Percentiles rank a stretch among this genome's conserved stretches.
phyloP scores from a whole-genome alignment of 768 basidiomycete genomes.

The Rhodotorula taiwanensis region DNA sequence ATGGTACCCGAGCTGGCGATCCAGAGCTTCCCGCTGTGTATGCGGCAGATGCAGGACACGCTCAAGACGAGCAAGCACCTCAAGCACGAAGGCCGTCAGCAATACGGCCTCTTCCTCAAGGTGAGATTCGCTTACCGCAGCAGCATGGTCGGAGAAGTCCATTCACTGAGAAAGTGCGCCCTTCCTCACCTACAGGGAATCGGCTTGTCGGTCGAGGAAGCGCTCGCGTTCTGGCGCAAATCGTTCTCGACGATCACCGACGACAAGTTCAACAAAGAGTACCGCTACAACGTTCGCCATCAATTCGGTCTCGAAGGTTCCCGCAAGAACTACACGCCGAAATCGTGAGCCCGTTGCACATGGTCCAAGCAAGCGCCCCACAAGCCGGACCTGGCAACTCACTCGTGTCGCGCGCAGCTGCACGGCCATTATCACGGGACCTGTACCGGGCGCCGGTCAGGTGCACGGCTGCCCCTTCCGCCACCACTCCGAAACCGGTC shows the following conservation, averaged over 20 bases:
- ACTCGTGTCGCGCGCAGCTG: constrained; percentile 59
- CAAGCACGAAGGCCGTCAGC: constrained; percentile 83
- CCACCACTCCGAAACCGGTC: constrained; percentile 74
- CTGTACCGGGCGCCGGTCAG: constrained; percentile 62
- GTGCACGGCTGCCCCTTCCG: constrained; percentile 89
- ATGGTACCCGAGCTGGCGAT: constrained; percentile 82
- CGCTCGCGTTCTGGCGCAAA: constrained; percentile 83
- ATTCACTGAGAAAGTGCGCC: background rate
- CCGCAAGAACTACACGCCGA: constrained; percentile 87
- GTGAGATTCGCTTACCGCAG: constrained; percentile 47
- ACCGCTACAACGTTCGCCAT: constrained; percentile 95
- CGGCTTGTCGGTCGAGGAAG: constrained; percentile 89
- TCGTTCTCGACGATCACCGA: constrained; percentile 72
- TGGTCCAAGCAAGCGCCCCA: background rate
- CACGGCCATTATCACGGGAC: constrained; percentile 68
- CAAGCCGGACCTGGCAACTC: too few species aligned
- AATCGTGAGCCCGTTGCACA: constrained; percentile 55
- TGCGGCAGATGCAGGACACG: constrained; percentile 79
- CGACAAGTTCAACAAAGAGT: constrained; percentile 95
- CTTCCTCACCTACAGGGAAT: constrained; percentile 57
- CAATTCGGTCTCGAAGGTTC: constrained; percentile 89
- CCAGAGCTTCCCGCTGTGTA: constrained; percentile 91
- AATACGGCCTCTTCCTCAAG: constrained; percentile 93
- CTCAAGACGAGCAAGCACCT: constrained; percentile 72
- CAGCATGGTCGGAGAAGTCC: background rate